These are phyloP conservation scores for Cryomyces antarcticus DNA, from an alignment of 495 filamentous ascomycete species.

Conservation along the genomic window DNA sequence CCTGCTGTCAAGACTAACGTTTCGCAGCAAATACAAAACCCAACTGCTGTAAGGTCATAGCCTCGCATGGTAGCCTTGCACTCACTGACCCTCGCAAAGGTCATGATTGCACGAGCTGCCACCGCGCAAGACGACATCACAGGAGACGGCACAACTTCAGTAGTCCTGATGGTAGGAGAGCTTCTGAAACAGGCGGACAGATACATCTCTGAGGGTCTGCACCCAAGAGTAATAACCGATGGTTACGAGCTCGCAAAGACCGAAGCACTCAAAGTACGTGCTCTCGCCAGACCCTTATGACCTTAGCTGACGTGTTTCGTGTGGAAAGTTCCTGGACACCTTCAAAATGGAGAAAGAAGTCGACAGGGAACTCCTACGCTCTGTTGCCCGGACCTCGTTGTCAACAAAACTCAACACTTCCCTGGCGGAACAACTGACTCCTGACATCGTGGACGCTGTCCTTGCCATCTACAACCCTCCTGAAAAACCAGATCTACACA, in stretches of 20 bases:
- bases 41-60: slow-evolving; percentile 47
- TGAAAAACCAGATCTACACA: slow-evolving; percentile 89
- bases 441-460: slow-evolving; percentile 87
- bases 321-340: slow-evolving; percentile 60
- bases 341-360: slow-evolving; percentile 79
- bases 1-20: no score
- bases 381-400: slow-evolving; percentile 83
- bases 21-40: slow-evolving; percentile 50
- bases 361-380: slow-evolving; percentile 83
- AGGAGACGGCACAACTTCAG: slow-evolving; percentile 92
- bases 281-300: no score
- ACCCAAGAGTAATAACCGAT: slow-evolving; percentile 91
- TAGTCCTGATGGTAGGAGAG: slow-evolving; percentile 89
- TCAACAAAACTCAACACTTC: slow-evolving; percentile 80
- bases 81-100: slow-evolving; percentile 20
- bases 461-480: slow-evolving; percentile 79
- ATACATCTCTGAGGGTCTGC: slow-evolving; percentile 81
- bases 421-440: slow-evolving; percentile 77
- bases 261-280: slow-evolving; percentile 63
- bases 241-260: slow-evolving; percentile 93
- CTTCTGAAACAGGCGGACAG: slow-evolving; percentile 92
- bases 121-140: slow-evolving; percentile 98
- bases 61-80: slow-evolving; percentile 1
- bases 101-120: slow-evolving; percentile 96
- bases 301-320: not conserved